Percentiles rank a stretch among this genome's conserved stretches.
phyloP scores from a whole-genome alignment of 2,329 filamentous ascomycete species.

The Botryotinia convoluta region DNA sequence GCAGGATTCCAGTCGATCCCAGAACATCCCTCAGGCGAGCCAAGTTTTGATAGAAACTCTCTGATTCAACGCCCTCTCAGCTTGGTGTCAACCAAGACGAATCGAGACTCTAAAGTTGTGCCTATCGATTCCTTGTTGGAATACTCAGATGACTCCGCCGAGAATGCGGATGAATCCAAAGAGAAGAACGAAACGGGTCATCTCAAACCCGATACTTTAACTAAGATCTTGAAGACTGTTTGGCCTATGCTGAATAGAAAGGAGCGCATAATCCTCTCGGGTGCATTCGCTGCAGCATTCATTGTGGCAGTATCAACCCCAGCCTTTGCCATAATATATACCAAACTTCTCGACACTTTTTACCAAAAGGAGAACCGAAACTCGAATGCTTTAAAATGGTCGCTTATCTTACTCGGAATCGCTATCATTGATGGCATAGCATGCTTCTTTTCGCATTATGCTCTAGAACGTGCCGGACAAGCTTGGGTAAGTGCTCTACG shows the following conservation, averaged over 20 bases:
- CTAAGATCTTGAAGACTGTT: slow-evolving; percentile 63
- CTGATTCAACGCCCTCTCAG: background rate
- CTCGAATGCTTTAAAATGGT: slow-evolving; percentile 51
- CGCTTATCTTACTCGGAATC: slow-evolving; percentile 65
- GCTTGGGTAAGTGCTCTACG: slow-evolving; percentile 75
- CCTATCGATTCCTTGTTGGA: background rate
- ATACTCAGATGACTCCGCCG: background rate
- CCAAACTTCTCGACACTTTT: slow-evolving; percentile 69
- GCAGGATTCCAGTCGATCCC: background rate
- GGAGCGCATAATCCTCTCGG: slow-evolving; percentile 54
- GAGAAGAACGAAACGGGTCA: background rate
- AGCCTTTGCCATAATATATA: slow-evolving; percentile 72
- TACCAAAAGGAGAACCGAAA: slow-evolving; percentile 46
- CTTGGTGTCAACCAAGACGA: background rate
- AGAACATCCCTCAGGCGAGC: background rate
- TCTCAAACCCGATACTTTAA: slow-evolving; percentile 41
- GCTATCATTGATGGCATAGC: slow-evolving; percentile 64
- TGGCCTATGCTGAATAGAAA: slow-evolving; percentile 60
- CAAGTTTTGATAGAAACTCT: background rate
- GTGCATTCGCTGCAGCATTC: slow-evolving; percentile 51
- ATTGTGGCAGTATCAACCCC: slow-evolving; percentile 41
- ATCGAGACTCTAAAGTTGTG: background rate
- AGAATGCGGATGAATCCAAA: background rate
- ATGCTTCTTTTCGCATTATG: slow-evolving; percentile 65
- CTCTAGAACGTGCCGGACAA: slow-evolving; percentile 70